These are phyloP conservation scores for Cercospora brassicicola DNA, from an alignment of 2,329 filamentous ascomycete genomes.

Conservation along the genomic window DNA sequence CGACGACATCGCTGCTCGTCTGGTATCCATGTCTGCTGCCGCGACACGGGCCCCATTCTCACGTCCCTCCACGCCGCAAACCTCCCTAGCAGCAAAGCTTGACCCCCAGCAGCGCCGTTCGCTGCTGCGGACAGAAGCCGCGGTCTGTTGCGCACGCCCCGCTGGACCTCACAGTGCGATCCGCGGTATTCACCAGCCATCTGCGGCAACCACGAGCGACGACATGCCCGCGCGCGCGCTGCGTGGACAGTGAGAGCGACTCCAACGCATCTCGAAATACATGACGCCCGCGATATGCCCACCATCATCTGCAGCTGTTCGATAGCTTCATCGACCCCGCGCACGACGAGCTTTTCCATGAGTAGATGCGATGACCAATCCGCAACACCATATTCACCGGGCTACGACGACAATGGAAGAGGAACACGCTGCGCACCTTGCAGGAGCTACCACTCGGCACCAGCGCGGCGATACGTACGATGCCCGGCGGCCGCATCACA, in stretches of 20 bases:
- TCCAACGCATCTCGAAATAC: background rate
- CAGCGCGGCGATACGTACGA: background rate
- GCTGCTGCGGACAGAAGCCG: background rate
- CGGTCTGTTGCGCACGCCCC: background rate
- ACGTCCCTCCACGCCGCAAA: background rate
- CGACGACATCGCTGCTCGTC: background rate
- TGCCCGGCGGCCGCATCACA: background rate
- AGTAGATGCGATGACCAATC: background rate
- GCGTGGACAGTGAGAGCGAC: background rate
- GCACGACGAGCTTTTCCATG: slow-evolving; percentile 2
- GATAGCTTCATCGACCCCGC: slow-evolving; percentile 12
- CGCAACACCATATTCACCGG: background rate
- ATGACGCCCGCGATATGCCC: background rate
- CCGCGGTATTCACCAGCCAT: background rate
- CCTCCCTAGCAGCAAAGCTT: slow-evolving; percentile 1
- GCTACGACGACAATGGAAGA: background rate
- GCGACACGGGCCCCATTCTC: background rate
- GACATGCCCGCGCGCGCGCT: background rate
- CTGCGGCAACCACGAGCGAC: background rate
- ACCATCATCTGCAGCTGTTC: background rate
- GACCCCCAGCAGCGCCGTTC: background rate
- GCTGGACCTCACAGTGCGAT: background rate
- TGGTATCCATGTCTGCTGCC: background rate
- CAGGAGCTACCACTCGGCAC: background rate
- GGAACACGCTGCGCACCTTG: background rate